Percentiles rank a stretch among this genome's conserved stretches.
Evolutionary conservation across 768 basidiomycete genomes (phyloP).

Genomic region (Tricholoma flavovirens): DNA sequence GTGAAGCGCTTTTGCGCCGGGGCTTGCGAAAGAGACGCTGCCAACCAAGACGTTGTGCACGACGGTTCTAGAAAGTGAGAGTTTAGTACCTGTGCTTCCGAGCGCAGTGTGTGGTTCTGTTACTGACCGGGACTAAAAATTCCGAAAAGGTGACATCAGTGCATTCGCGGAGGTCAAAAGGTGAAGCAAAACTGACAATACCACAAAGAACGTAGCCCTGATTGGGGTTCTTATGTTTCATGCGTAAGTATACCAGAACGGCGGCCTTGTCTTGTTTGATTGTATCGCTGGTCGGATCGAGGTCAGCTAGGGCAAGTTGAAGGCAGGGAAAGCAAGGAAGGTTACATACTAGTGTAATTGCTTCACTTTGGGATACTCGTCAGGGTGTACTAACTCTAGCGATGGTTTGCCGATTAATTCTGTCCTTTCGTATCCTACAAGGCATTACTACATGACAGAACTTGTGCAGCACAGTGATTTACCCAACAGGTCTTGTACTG

Average conservation of each 20-base stretch:
- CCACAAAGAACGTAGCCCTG: conserved; percentile 72
- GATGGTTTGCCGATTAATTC: conserved; percentile 68
- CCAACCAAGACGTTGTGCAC: conserved; percentile 72
- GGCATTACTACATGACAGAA: neutral
- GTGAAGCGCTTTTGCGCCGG: conserved; percentile 70
- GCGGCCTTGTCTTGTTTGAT: conserved; percentile 78
- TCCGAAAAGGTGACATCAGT: conserved; percentile 1
- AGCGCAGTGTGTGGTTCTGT: neutral
- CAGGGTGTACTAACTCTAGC: conserved; percentile 75
- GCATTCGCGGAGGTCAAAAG: neutral
- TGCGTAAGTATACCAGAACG: conserved; percentile 68
- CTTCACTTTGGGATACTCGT: conserved; percentile 63
- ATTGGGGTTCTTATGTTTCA: conserved; percentile 75
- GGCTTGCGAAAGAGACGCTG: conserved; percentile 72
- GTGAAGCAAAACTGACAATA: conserved; percentile 45
- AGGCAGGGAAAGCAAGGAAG: conserved; percentile 4
- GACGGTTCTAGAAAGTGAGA: conserved; percentile 44
- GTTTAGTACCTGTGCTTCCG: conserved; percentile 1
- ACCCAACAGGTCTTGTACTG: conserved; percentile 63
- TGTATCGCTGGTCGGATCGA: conserved; percentile 48
- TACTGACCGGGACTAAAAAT: conserved; percentile 16
- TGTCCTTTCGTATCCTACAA: conserved; percentile 62
- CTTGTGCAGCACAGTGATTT: conserved; percentile 4
- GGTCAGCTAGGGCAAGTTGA: neutral
- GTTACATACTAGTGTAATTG: conserved; percentile 69